A percentile compares a stretch with the other conserved stretches of the same genome.
These are phyloP conservation scores for Lavandula angustifolia DNA, from an alignment of 257 asterid species.

Conservation along the genomic window DNA sequence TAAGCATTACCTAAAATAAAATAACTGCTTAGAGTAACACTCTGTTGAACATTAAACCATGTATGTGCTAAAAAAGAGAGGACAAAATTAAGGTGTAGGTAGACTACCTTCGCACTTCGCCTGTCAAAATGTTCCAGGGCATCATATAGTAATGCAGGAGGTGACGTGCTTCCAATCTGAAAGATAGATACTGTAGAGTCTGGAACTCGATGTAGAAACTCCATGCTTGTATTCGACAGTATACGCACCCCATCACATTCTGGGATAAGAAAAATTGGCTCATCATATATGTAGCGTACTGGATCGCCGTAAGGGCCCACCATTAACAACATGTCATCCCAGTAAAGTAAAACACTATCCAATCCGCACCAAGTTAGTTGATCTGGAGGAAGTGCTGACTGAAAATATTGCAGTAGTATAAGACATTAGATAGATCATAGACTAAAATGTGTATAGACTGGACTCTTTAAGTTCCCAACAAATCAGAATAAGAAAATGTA, in stretches of 20 bases:
- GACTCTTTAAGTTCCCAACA: neutral
- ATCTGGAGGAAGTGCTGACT: slow-evolving; percentile 94
- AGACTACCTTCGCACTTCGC: slow-evolving; percentile 84
- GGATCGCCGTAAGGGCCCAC: slow-evolving; percentile 94
- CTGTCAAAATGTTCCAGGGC: slow-evolving; percentile 96
- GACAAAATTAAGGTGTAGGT: slow-evolving; percentile 15
- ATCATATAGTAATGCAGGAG: slow-evolving; percentile 92
- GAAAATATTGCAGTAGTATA: slow-evolving; percentile 30
- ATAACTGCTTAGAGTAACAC: neutral
- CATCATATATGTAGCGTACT: slow-evolving; percentile 86
- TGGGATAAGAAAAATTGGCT: slow-evolving; percentile 79
- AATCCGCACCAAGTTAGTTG: slow-evolving; percentile 97
- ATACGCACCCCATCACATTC: slow-evolving; percentile 94
- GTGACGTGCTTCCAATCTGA: slow-evolving; percentile 92
- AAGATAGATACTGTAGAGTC: slow-evolving; percentile 93
- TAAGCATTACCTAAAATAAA: neutral
- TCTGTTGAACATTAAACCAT: slow-evolving; percentile 1
- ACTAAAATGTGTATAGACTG: slow-evolving; percentile 6
- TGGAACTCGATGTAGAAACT: slow-evolving; percentile 91
- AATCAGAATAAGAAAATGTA: slow-evolving; percentile 13
- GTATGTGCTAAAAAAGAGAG: neutral
- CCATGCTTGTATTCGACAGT: slow-evolving; percentile 80
- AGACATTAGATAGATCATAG: slow-evolving; percentile 26
- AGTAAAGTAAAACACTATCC: slow-evolving; percentile 88
- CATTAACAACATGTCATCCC: slow-evolving; percentile 97